Conservation (phyloP, 2,329 filamentous ascomycete species). For the Exserohilum rostratum region DNA sequence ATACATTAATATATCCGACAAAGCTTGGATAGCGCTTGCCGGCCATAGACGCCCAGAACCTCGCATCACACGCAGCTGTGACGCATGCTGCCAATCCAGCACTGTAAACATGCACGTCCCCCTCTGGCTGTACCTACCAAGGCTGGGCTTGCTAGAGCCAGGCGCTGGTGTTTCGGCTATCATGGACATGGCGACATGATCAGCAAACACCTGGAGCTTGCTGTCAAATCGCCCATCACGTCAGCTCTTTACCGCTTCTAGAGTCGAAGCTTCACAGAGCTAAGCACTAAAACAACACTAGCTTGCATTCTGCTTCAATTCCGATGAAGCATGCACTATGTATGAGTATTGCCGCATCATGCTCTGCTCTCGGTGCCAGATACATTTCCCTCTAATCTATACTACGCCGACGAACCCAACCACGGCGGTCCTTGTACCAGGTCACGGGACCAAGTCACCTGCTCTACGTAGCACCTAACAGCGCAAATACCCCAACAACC, state of each 20-base stretch:
- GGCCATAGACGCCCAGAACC: slow-evolving; percentile 1
- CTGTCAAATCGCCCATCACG: background rate
- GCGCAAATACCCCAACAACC: too few relatives aligned
- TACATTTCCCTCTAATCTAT: background rate
- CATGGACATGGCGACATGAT: background rate
- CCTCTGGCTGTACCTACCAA: background rate
- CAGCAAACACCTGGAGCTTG: background rate
- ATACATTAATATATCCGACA: background rate
- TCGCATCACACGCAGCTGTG: background rate
- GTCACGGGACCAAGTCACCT: too few relatives aligned
- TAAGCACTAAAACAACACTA: background rate
- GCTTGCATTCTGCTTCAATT: too few relatives aligned
- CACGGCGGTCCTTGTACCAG: too few relatives aligned
- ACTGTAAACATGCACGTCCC: background rate
- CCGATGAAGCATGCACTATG: too few relatives aligned
- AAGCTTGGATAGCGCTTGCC: background rate
- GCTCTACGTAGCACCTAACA: too few relatives aligned
- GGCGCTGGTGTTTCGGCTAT: background rate
- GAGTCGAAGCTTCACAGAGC: too few relatives aligned
- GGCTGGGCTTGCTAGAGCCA: background rate
- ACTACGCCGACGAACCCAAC: too few relatives aligned
- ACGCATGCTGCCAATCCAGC: background rate
- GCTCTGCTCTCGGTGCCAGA: background rate
- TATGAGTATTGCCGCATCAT: background rate
- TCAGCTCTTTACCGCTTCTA: background rate